These are phyloP conservation scores for Flaveria bidentis DNA, from an alignment of 129 eudicot genomes.

Conservation along the genomic window DNA sequence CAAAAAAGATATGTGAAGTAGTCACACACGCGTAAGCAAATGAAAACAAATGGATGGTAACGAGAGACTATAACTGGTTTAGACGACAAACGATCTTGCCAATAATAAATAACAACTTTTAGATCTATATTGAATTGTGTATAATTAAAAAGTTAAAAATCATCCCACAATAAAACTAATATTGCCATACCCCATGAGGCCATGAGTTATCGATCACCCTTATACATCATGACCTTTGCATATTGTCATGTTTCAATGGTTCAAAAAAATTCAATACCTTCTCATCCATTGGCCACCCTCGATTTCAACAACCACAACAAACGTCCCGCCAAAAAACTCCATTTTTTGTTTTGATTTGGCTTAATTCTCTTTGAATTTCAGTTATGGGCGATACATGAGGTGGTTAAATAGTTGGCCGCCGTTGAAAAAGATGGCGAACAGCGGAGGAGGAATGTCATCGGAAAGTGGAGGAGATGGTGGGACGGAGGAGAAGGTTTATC, in stretches of 20 bases:
- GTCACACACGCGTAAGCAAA: too few relatives aligned
- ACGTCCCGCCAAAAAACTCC: conserved; percentile 3
- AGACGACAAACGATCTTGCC: too few relatives aligned
- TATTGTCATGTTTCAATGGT: not conserved
- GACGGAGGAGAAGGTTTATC: not conserved
- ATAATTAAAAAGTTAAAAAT: too few relatives aligned
- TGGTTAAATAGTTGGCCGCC: not conserved
- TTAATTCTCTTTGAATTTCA: not conserved
- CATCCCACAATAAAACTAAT: too few relatives aligned
- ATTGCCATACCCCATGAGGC: too few relatives aligned
- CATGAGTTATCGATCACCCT: too few relatives aligned
- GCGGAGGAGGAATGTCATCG: not conserved
- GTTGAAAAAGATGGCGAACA: not conserved
- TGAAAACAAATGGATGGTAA: too few relatives aligned
- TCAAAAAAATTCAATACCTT: not conserved
- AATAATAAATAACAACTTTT: too few relatives aligned
- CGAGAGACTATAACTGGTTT: too few relatives aligned
- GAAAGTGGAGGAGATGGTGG: not conserved
- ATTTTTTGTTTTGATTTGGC: conserved; percentile 1
- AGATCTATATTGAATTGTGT: too few relatives aligned
- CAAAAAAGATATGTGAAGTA: too few relatives aligned
- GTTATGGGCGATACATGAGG: not conserved
- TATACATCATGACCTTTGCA: too few relatives aligned
- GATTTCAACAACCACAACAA: not conserved
- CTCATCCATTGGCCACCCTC: not conserved